Conservation (phyloP, 2,329 filamentous ascomycete genomes). For the Aspergillus eucalypticola region DNA sequence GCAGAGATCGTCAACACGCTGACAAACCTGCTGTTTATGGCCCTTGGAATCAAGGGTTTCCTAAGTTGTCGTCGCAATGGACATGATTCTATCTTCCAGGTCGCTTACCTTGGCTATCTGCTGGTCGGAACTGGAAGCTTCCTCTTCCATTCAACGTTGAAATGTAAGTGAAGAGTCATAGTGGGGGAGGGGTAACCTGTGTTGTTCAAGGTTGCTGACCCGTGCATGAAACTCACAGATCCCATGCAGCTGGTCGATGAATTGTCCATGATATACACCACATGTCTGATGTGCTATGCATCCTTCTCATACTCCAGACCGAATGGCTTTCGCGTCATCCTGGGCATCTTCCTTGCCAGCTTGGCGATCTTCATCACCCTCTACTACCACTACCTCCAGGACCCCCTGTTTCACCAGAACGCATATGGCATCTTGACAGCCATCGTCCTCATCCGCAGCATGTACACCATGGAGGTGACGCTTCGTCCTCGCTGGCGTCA, state of each 20-base stretch:
- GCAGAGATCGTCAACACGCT: constrained; percentile 79
- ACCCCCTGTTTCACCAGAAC: constrained; percentile 80
- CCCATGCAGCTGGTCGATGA: constrained; percentile 72
- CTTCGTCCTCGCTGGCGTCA: constrained; percentile 61
- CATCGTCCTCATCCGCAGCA: constrained; percentile 68
- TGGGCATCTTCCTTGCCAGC: constrained; percentile 59
- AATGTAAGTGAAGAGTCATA: constrained; percentile 51
- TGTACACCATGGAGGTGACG: constrained; percentile 73
- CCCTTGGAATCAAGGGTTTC: constrained; percentile 73
- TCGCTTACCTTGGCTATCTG: constrained; percentile 65
- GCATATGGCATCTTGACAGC: constrained; percentile 73
- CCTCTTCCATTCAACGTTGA: constrained; percentile 64
- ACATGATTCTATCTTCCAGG: constrained; percentile 73
- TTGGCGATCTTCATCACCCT: constrained; percentile 71
- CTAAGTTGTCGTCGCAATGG: constrained; percentile 69
- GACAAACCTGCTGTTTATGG: constrained; percentile 81
- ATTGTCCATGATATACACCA: constrained; percentile 71
- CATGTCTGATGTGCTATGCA: constrained; percentile 69
- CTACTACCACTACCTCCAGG: constrained; percentile 78
- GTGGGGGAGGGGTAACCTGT: neutral
- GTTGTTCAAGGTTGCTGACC: constrained; percentile 20
- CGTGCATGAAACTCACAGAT: constrained; percentile 45
- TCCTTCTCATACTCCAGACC: constrained; percentile 72
- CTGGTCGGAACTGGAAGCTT: constrained; percentile 64
- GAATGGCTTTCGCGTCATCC: constrained; percentile 49